Conservation (phyloP, 495 filamentous ascomycete species). For the Tricharina praecox region DNA sequence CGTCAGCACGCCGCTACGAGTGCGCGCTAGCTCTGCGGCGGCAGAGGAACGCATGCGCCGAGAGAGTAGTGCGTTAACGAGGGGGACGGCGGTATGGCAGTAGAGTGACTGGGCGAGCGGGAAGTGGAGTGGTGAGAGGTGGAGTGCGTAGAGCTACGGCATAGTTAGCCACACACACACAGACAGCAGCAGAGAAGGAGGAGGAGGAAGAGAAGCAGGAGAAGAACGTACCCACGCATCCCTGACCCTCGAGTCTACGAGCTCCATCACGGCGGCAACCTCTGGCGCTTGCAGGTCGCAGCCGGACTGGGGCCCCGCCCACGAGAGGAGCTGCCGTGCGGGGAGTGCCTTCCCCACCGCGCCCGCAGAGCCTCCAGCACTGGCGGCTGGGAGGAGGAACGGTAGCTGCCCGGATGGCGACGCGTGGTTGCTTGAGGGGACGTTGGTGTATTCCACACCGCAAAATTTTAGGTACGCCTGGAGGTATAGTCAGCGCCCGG, state of each 20-base stretch:
- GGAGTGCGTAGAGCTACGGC: slow-evolving; percentile 56
- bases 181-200: neutral
- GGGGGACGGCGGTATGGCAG: slow-evolving; percentile 36
- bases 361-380: slow-evolving; percentile 16
- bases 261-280: slow-evolving; percentile 61
- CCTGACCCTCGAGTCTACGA: slow-evolving; percentile 66
- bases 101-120: slow-evolving; percentile 52
- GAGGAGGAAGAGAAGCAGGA: neutral
- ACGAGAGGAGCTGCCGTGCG: slow-evolving; percentile 50
- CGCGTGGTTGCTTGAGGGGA: slow-evolving; percentile 77
- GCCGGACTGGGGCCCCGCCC: slow-evolving; percentile 38
- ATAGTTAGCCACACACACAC: slow-evolving; percentile 1
- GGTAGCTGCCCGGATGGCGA: slow-evolving; percentile 75
- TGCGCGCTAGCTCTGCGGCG: slow-evolving; percentile 50
- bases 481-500: neutral
- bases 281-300: slow-evolving; percentile 35
- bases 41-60: slow-evolving; percentile 55
- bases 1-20: slow-evolving; percentile 40
- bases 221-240: slow-evolving; percentile 56
- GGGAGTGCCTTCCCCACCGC: no score
- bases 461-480: slow-evolving; percentile 75
- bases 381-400: slow-evolving; percentile 61
- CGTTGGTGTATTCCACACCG: slow-evolving; percentile 47
- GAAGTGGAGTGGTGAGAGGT: slow-evolving; percentile 52
- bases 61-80: slow-evolving; percentile 44